Evolutionary conservation across 495 filamentous ascomycete species (phyloP), one percentile per base, ranked within the genome.

Genomic region (Durotheca rogersii): DNA sequence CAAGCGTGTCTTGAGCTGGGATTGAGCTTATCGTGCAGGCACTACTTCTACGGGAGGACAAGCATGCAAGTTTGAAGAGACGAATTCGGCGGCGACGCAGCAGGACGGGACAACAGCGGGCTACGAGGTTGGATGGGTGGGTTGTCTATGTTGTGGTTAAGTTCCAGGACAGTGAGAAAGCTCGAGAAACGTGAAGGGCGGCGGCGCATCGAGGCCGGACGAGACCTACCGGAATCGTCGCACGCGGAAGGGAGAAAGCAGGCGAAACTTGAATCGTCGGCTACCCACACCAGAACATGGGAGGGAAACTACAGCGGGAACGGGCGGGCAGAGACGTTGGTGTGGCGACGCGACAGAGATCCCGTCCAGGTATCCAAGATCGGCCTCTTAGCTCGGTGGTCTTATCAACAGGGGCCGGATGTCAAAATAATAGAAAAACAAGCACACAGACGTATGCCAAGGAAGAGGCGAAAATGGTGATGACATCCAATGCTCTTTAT

Each of bases 381-480:
- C 23, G 23, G 4, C 23, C 9, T 27, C 9, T 27, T 27, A 27
- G 23, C 23, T 27, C 23, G 23, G 9, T 4, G 4, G 4, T 27
- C 33, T 44, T 53, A 53, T 49, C 49, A 50, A 58, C 55, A 49
- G 34, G 49, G 44, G 30, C 48, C 41, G 9, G 4, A 27, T 9
- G 23, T n/a, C n/a, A n/a, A n/a, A n/a, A n/a, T n/a, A n/a, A n/a
- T n/a, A n/a, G n/a, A n/a, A n/a, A n/a, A n/a, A n/a, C 23, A 27
- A 27, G 9, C 23, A 27, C 23, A 9, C 25, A 37, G 40, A 58
- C 49, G 49, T 58, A 58, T 41, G 55, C 55, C 55, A 58, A 58
- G 55, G 50, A 20, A 11, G 14, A 47, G 32, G 42, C 32, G 41
- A 16, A 16, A 42, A 23, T 32, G 3, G 10, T n/a, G n/a, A n/a